These are phyloP conservation scores for Lentinula sp. DNA, from an alignment of 768 basidiomycete species.

Conservation along the genomic window DNA sequence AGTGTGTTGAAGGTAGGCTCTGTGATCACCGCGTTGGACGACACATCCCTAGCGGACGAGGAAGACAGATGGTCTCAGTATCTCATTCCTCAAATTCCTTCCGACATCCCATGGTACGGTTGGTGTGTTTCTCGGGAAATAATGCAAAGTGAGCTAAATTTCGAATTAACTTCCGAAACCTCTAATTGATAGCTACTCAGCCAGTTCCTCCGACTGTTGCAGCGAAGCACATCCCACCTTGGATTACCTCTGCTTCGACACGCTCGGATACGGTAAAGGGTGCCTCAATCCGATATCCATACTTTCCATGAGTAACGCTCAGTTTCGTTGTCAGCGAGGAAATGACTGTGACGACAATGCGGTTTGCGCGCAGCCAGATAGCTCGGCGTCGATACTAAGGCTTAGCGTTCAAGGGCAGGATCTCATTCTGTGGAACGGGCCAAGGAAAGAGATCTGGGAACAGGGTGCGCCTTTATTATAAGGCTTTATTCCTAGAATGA, in stretches of 20 bases:
- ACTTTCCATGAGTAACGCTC: conserved; percentile 24
- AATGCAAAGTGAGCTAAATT: conserved; percentile 22
- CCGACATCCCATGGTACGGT: conserved; percentile 25
- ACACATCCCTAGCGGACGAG: conserved; percentile 35
- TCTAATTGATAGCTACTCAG: conserved; percentile 9
- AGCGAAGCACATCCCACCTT: conserved; percentile 10
- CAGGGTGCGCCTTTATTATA: conserved; percentile 40
- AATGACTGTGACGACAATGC: conserved; percentile 28
- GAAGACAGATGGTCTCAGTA: conserved; percentile 42
- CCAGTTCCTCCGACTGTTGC: not conserved
- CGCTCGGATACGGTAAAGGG: conserved; percentile 26
- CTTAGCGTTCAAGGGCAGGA: conserved; percentile 26
- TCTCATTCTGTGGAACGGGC: conserved; percentile 71
- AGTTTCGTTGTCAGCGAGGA: conserved; percentile 33
- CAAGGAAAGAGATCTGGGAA: conserved; percentile 55
- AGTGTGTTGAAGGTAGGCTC: conserved; percentile 49
- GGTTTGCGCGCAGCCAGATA: conserved; percentile 50
- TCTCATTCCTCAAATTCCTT: conserved; percentile 20
- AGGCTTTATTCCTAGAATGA: not conserved
- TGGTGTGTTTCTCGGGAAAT: conserved; percentile 50
- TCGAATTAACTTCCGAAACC: conserved; percentile 9
- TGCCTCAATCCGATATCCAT: conserved; percentile 56
- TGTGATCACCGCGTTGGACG: conserved; percentile 63
- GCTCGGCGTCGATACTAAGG: conserved; percentile 48
- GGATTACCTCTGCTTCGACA: conserved; percentile 39